Evolutionary conservation across 495 filamentous ascomycete genomes (phyloP), one percentile per base, ranked within the genome.

Genomic region (Lepraria neglecta): DNA sequence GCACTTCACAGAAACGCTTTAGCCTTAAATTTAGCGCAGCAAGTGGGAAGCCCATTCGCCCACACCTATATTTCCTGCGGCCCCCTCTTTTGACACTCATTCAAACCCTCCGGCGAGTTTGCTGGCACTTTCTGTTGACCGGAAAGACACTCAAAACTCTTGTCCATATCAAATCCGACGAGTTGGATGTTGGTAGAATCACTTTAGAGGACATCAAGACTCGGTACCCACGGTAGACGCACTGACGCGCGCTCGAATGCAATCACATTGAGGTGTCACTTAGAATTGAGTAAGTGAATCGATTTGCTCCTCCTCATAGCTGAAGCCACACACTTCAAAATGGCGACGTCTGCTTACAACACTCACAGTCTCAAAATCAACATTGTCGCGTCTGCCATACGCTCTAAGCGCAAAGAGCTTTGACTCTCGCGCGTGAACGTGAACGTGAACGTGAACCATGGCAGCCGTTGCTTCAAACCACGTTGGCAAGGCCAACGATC

Each of bases 391-490:
- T 44, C 59, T 61, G 43, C 59, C 50, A 55, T 48, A 61, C 59
- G 50, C 59, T 52, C 21, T 61, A 61, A 55, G 59, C 59, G 59
- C 50, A 52, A 54, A 28, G 53, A 52, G 35, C 53, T 56, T 12
- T 12, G 4, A 55, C 59, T 61, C 59, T 48, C 59, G 59, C 40
- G 45, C 45, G 56, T 46, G 31, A 59, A 42, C 48, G 50, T 60
- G 58, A 60, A 60, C 45, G 56, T 46, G 31, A 59, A 42, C 48
- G 50, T 60, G 58, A 60, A 60, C 40, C 28, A 80, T 82, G 78
- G 73, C 77, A 30, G 71, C 77, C 56, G 71, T 79, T 47, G 70
- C 77, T 43, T 68, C 75, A 28, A 70, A 67, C 24, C 65, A 76
- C 50, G 67, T 71, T 57, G 71, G 75, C 67, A 74, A 73, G 35